A percentile compares a stretch with the other conserved stretches of the same genome.
Conservation (phyloP, 345 rosid species). For the Eutrema heterophyllum region DNA sequence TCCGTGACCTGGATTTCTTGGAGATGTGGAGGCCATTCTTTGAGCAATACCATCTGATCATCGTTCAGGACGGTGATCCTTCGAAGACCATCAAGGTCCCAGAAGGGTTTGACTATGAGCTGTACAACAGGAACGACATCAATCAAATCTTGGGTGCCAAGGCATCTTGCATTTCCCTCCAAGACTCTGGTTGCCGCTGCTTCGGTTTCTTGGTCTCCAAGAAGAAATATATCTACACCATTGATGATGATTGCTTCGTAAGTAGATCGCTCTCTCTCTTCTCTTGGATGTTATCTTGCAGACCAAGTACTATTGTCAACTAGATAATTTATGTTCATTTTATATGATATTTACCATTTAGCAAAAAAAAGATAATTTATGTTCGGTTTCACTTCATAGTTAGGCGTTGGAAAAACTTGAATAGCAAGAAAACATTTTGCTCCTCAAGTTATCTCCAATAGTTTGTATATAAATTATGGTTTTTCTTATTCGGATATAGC, state of each 20-base stretch:
- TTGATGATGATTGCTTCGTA: constrained; percentile 60
- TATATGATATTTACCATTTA: no score
- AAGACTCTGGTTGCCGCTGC: constrained; percentile 55
- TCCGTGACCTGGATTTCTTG: constrained; percentile 45
- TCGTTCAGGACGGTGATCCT: constrained; percentile 55
- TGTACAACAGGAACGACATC: constrained; percentile 51
- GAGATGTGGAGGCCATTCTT: constrained; percentile 57
- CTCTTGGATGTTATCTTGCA: not conserved
- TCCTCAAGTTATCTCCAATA: not conserved
- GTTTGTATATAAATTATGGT: not conserved
- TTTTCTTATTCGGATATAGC: not conserved
- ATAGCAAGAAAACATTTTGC: not conserved
- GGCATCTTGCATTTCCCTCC: constrained; percentile 55
- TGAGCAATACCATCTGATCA: constrained; percentile 48
- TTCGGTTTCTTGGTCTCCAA: constrained; percentile 46
- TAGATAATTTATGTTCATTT: no score
- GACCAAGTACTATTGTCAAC: not conserved
- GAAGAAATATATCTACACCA: constrained; percentile 44
- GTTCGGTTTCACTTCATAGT: no score
- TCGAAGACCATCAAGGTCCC: constrained; percentile 49
- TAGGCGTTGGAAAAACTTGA: no score
- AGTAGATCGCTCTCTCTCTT: not conserved
- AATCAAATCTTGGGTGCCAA: constrained; percentile 48
- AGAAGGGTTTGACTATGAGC: constrained; percentile 48
- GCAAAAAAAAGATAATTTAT: no score